Evolutionary conservation across 2,329 filamentous ascomycete genomes (phyloP).

Genomic region (Stemphylium vesicarium): DNA sequence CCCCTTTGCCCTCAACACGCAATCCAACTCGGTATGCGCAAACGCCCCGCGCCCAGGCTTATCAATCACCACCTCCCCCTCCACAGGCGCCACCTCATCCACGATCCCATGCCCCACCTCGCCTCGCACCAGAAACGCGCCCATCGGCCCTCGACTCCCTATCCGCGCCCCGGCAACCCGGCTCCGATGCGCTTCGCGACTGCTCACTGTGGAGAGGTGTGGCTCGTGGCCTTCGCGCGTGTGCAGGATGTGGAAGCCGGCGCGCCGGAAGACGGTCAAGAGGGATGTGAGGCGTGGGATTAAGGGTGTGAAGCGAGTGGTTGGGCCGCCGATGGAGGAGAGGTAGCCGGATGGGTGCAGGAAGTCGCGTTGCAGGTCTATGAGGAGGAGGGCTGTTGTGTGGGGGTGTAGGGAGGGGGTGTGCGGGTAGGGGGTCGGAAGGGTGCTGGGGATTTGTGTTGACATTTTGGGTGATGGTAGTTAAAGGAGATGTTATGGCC

Average conservation of each 20-base stretch:
- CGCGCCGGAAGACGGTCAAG: slow-evolving; percentile 51
- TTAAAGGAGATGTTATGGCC: not conserved
- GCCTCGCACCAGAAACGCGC: slow-evolving; percentile 64
- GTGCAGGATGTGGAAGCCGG: slow-evolving; percentile 55
- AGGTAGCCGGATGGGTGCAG: slow-evolving; percentile 59
- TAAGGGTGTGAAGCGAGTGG: slow-evolving; percentile 50
- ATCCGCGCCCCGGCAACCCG: slow-evolving; percentile 62
- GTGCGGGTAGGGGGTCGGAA: slow-evolving; percentile 53
- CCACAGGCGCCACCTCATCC: slow-evolving; percentile 58
- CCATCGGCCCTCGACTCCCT: slow-evolving; percentile 60
- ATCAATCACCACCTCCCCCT: slow-evolving; percentile 59
- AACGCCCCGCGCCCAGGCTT: slow-evolving; percentile 63
- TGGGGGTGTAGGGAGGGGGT: slow-evolving; percentile 46
- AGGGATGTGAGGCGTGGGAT: slow-evolving; percentile 53
- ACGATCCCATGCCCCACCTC: slow-evolving; percentile 65
- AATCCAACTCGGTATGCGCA: slow-evolving; percentile 61
- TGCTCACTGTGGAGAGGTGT: slow-evolving; percentile 63
- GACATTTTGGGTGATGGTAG: slow-evolving; percentile 13
- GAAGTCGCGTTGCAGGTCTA: slow-evolving; percentile 65
- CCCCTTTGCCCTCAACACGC: slow-evolving; percentile 57
- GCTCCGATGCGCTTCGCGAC: slow-evolving; percentile 61
- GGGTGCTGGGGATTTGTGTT: slow-evolving; percentile 29
- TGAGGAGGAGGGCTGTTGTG: slow-evolving; percentile 60
- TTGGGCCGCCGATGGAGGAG: slow-evolving; percentile 55
- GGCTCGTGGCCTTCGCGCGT: slow-evolving; percentile 62